These are phyloP conservation scores for Angomonas ambiguus DNA, from an alignment of 208 protist genomes.

Conservation along the genomic window DNA sequence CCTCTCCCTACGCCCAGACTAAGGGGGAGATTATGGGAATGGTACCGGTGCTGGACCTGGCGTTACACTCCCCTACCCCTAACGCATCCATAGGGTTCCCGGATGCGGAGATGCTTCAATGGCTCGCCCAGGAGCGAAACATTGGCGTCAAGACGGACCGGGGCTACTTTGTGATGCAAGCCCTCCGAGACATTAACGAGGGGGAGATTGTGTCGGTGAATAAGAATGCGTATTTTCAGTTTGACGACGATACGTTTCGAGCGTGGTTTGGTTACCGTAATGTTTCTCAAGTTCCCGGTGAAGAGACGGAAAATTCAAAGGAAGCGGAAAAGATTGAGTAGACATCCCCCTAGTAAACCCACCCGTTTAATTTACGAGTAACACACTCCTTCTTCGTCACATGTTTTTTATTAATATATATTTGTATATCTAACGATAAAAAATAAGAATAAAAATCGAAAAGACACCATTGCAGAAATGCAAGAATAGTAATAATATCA, in stretches of 20 bases:
- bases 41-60: slow-evolving; percentile 82
- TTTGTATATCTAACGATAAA: too few relatives aligned
- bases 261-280: slow-evolving; percentile 86
- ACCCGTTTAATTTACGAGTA: too few relatives aligned
- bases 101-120: slow-evolving; percentile 82
- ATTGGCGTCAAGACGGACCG: slow-evolving; percentile 39
- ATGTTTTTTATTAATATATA: too few relatives aligned
- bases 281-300: slow-evolving; percentile 34
- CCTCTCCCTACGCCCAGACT: slow-evolving; percentile 40
- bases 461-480: too few relatives aligned
- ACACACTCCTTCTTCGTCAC: too few relatives aligned
- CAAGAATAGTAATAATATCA: too few relatives aligned
- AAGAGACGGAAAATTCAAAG: neutral
- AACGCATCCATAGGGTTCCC: slow-evolving; percentile 84
- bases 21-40: slow-evolving; percentile 79
- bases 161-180: slow-evolving; percentile 87
- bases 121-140: slow-evolving; percentile 71
- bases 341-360: too few relatives aligned
- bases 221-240: slow-evolving; percentile 87
- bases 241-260: slow-evolving; percentile 83
- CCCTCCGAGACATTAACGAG: slow-evolving; percentile 70
- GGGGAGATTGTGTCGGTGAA: slow-evolving; percentile 75
- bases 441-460: too few relatives aligned
- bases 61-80: slow-evolving; percentile 68
- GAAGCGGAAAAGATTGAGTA: slow-evolving; percentile 4